Evolutionary conservation across 2,329 filamentous ascomycete genomes (phyloP), one percentile per base, ranked within the genome.

Genomic region (Fusarium marasasianum): DNA sequence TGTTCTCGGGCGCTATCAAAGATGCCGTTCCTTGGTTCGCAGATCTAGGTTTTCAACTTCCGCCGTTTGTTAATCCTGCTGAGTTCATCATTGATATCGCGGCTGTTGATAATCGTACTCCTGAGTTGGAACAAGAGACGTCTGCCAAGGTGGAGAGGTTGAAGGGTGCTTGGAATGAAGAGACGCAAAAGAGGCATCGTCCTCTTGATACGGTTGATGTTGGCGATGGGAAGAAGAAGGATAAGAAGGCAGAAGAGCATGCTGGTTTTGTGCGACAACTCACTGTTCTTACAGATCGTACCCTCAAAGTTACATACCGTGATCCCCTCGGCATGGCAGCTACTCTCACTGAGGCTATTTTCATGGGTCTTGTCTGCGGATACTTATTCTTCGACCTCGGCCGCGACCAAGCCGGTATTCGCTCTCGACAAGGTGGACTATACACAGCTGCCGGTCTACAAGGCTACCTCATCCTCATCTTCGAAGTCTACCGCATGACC

Each of bases 251-350:
- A 33, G 76, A 81, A 37, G 84, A 83, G 33, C 87, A 88, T 57
- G 90, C 90, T 0, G 85, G 87, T 0, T 90, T 94, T 68, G 71
- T 85, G 26, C 89, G 90, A 48, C 92, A 95, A 76, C 82, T 92
- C 10, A 82, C 81, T 6, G 91, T 95, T 5, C 82, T 95, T 26
- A 94, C 92, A 0, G 85, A 89, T 35, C 87, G 93, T 18, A 93
- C 92, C 0, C 88, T 94, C 77, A 90, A 91, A 57, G 91, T 92
- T 5, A 95, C 93, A 0, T 89, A 92, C 63, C 87, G 93, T n/a
- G 93, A 96, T 76, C 92, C 93, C 0, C 89, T 95, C 83, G 93
- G 93, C 7, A 91, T 95, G 86, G 85, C 89, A 20, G 92, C 92
- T 1, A 91, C 91, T 63, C 83, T 95, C 6, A 78, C 93, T 7